Base-by-base conservation (phyloP, 176 grass and related monocot genomes). In the Triticum dicoccoides region DNA sequence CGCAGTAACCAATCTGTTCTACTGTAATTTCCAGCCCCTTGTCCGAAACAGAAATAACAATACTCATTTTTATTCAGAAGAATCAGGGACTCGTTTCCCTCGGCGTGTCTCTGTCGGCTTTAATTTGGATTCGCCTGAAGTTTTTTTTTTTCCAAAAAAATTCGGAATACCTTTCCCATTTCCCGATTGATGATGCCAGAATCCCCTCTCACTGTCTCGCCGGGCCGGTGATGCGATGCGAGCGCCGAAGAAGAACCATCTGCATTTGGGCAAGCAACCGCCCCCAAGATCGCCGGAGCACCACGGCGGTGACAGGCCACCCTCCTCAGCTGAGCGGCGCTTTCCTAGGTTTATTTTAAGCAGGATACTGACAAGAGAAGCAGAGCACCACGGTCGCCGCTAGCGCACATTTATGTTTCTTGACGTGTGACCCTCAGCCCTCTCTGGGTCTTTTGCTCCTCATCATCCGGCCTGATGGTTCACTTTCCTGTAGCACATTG, bases 151-250 rank as follows among this genome's bases (percentile, higher is more conserved):
- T 10, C 29, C 17, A n/a, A 51, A 64, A 7, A 7, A 1, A 5
- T 6, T 80, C 39, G 76, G 32, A 72, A 39, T 5, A 15, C 1
- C 38, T 12, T n/a, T 9, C 18, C 56, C 56, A 2, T 59, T 74
- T 59, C 86, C 81, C 69, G 17, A 82, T 56, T 77, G 54, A 35
- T 6, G 6, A 21, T 86, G 79, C 21, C n/a, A 30, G 3, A 75
- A 23, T 25, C 42, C 32, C 10, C 27, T 75, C 11, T 14, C 21
- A 0, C 72, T 65, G 5, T 78, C 65, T 79, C 83, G 35, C 9
- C 70, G 21, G 68, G 69, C 67, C 58, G 69, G 47, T 69, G 49
- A 69, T 11, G 51, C 47, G 23, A 49, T 30, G 71, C 3, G 68
- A 81, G 27, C 13, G 29, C 45, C 47, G 4, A 54, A 56, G 25